Evolutionary conservation across 352 stramenopile species (phyloP), one percentile per base, ranked within the genome.

Genomic region (Phytophthora fragariae): DNA sequence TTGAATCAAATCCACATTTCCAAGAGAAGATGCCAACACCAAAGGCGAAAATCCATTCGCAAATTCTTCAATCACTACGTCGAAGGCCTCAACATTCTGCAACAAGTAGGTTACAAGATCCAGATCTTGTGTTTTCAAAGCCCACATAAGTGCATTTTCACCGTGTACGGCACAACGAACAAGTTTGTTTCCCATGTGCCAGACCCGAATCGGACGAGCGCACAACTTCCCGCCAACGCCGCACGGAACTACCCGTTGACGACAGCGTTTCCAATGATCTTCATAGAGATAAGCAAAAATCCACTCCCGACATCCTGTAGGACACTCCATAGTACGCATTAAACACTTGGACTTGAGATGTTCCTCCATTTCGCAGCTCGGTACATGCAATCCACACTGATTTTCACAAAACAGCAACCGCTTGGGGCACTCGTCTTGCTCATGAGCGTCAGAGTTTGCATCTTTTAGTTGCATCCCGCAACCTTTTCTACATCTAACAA

Each of bases 91-190:
- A 2, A 93, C 65, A 17, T 68, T 83, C 35, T 89, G 76, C 7
- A 94, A 56, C 10, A 95, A 85, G 72, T 92, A 92, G 5, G 70
- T 76, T 17, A 83, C 79, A 19, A 94, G 70, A 24, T 94, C 87
- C 2, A 92, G 52, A 58, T 95, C 89, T 1, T 76, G 71, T 1
- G 60, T 72, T 69, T 92, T 93, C 12, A 95, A 33, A 11, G 89
- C 86, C 72, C 78, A 90, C 14, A 92, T 71, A 15, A 95, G 62
- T 0, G 77, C 84, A 8, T 59, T 91, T 64, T 90, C 83, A 0
- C 68, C 46, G 54, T 95, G 89, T 2, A 73, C 56, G n/a, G 71
- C 65, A 71, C 89, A 95, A 7, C 61, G 62, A 15, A 85, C 71
- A 5, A 95, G 82, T 27, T 68, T 72, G 0, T 75, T 66, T 0